These are phyloP conservation scores for Colletotrichum scovillei DNA, from an alignment of 2,329 filamentous ascomycete species.

Conservation along the genomic window DNA sequence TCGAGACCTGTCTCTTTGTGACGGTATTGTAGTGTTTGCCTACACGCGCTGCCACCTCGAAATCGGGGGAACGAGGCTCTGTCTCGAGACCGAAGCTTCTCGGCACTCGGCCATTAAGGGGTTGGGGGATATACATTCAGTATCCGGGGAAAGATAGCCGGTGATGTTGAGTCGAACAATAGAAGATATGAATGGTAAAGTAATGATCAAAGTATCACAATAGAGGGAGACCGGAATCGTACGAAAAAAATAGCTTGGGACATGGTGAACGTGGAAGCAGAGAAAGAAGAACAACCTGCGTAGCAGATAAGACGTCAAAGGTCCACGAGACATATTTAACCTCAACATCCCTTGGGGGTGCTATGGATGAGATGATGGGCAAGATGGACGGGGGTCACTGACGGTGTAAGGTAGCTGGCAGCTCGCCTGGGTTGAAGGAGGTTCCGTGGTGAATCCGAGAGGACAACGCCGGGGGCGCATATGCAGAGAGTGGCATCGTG, in stretches of 20 bases:
- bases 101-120: neutral
- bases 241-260: conserved; percentile 4
- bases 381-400: neutral
- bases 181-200: neutral
- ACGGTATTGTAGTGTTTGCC: neutral
- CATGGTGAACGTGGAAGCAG: conserved; percentile 13
- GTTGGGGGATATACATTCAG: conserved; percentile 35
- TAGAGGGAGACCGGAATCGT: conserved; percentile 9
- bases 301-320: neutral
- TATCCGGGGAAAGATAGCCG: neutral
- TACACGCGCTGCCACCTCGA: neutral
- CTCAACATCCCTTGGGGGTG: neutral
- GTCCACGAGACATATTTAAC: conserved; percentile 30
- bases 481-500: conserved; percentile 26
- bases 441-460: conserved; percentile 23
- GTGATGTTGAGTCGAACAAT: neutral
- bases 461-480: conserved; percentile 9
- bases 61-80: neutral
- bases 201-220: conserved; percentile 12
- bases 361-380: neutral
- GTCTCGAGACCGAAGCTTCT: neutral
- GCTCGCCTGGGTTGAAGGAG: conserved; percentile 10
- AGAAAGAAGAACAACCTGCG: conserved; percentile 3
- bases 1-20: conserved; percentile 25
- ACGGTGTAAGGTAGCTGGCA: conserved; percentile 10